Evolutionary conservation across 352 stramenopile genomes (phyloP).

Genomic region (Globisporangium ultimum): DNA sequence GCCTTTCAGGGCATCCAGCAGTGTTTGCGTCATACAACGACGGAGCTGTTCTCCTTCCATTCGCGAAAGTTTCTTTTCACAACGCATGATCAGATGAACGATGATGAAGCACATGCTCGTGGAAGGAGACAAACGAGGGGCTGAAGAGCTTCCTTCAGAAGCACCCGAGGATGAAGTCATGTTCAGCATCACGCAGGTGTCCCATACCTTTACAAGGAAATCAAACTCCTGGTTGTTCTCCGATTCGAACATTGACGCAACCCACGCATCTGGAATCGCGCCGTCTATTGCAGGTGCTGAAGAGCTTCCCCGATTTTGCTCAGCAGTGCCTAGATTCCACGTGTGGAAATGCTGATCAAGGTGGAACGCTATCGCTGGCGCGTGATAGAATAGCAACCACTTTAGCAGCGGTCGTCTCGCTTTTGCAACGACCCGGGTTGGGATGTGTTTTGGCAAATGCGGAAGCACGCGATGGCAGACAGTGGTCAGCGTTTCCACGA

Average conservation of each 20-base stretch:
- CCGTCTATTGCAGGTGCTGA: slow-evolving; percentile 7
- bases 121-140: slow-evolving; percentile 7
- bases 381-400: slow-evolving; percentile 73
- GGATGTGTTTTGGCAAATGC: slow-evolving; percentile 38
- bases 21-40: slow-evolving; percentile 59
- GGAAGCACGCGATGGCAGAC: slow-evolving; percentile 50
- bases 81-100: slow-evolving; percentile 30
- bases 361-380: slow-evolving; percentile 61
- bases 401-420: slow-evolving; percentile 54
- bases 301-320: slow-evolving; percentile 12
- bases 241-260: slow-evolving; percentile 75
- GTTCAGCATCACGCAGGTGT: slow-evolving; percentile 46
- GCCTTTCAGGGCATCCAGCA: slow-evolving; percentile 46
- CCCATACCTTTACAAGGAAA: slow-evolving; percentile 63
- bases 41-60: slow-evolving; percentile 73
- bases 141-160: too few species aligned
- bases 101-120: slow-evolving; percentile 55
- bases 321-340: slow-evolving; percentile 39
- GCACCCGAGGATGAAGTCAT: too few species aligned
- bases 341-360: slow-evolving; percentile 71
- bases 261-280: slow-evolving; percentile 61
- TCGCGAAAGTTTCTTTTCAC: slow-evolving; percentile 61
- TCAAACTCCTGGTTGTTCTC: slow-evolving; percentile 45
- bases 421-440: slow-evolving; percentile 19
- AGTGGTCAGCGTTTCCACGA: slow-evolving; percentile 44